These are phyloP conservation scores for Scenedesmus sp. DNA, from an alignment of 163 green algal genomes.

Conservation along the genomic window DNA sequence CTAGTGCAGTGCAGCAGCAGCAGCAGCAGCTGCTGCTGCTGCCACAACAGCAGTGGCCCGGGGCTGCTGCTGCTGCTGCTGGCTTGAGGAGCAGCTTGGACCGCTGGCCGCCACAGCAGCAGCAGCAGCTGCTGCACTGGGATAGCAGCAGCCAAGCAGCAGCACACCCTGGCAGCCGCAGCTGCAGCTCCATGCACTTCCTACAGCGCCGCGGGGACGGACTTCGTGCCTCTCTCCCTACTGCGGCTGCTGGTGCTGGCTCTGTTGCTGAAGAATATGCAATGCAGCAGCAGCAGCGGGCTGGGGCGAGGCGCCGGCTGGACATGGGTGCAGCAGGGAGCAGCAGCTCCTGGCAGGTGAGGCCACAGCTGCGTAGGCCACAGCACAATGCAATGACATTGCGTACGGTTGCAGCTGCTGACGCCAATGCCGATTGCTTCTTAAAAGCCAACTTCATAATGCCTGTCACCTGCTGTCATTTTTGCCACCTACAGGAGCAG, in stretches of 20 bases:
- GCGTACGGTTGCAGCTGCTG: background rate
- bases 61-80: background rate
- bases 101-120: background rate
- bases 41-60: background rate
- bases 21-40: background rate
- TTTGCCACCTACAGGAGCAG: background rate
- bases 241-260: background rate
- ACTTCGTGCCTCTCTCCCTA: background rate
- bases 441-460: background rate
- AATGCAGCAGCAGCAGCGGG: background rate
- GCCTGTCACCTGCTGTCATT: background rate
- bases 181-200: background rate
- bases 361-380: background rate
- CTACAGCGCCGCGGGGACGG: background rate
- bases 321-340: background rate
- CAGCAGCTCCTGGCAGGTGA: background rate
- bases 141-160: background rate
- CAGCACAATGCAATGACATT: background rate
- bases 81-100: background rate
- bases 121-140: background rate
- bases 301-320: background rate
- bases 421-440: background rate
- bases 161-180: background rate
- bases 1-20: background rate
- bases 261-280: background rate